Evolutionary conservation across 2,329 filamentous ascomycete species (phyloP).

Genomic region (Fusarium torulosum): DNA sequence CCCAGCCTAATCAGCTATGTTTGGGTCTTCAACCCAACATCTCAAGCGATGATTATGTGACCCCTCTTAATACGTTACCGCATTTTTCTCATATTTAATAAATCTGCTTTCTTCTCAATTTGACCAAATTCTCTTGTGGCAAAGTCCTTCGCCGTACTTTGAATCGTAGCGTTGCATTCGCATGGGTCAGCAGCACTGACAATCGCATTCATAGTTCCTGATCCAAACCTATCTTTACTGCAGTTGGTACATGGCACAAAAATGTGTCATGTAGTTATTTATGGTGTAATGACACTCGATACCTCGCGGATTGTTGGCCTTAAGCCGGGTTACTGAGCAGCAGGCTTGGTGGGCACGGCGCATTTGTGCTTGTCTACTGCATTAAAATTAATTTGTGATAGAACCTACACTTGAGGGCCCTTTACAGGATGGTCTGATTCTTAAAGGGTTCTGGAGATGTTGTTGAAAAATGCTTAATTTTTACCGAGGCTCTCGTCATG

Average conservation of each 20-base stretch:
- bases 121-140: background rate
- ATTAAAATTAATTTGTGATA: background rate
- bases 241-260: background rate
- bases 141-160: background rate
- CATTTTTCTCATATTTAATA: background rate
- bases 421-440: background rate
- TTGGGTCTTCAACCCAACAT: background rate
- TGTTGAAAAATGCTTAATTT: background rate
- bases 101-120: background rate
- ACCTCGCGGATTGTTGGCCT: too few relatives aligned
- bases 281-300: too few relatives aligned
- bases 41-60: background rate
- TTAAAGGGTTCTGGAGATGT: background rate
- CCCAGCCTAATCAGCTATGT: background rate
- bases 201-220: background rate
- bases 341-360: too few relatives aligned
- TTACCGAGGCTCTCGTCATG: background rate
- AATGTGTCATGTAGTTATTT: background rate
- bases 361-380: background rate
- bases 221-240: background rate
- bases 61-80: background rate
- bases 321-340: too few relatives aligned
- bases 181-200: constrained; percentile 7
- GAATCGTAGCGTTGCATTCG: constrained; percentile 2
- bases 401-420: background rate